These are phyloP conservation scores for Metschnikowia arizonensis DNA, from an alignment of 805 yeast genomes.

Conservation along the genomic window DNA sequence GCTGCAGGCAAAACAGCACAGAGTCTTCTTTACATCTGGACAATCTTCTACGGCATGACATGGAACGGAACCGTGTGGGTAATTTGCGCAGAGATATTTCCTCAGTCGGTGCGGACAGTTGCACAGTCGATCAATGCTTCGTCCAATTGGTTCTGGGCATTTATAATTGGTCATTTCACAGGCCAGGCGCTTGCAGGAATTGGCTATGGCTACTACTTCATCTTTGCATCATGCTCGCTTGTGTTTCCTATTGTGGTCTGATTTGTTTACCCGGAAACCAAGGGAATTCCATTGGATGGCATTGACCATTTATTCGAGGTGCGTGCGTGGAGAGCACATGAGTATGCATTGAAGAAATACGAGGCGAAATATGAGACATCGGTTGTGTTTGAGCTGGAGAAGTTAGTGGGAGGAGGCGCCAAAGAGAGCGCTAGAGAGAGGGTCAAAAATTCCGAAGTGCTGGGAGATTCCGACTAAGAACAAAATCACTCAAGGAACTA, in stretches of 20 bases:
- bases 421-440: slow-evolving; percentile 1
- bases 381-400: background rate
- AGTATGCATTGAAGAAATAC: slow-evolving; percentile 24
- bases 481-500: no score
- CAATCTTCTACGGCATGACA: slow-evolving; percentile 39
- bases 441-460: background rate
- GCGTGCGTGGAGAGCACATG: slow-evolving; percentile 31
- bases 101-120: slow-evolving; percentile 40
- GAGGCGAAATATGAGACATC: slow-evolving; percentile 17
- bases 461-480: background rate
- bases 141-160: slow-evolving; percentile 49
- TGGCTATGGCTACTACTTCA: slow-evolving; percentile 43
- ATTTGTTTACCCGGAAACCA: slow-evolving; percentile 38
- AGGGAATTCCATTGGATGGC: slow-evolving; percentile 33
- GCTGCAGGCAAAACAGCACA: slow-evolving; percentile 42
- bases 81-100: slow-evolving; percentile 44
- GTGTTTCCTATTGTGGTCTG: slow-evolving; percentile 28
- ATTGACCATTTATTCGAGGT: slow-evolving; percentile 32
- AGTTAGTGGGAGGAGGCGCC: slow-evolving; percentile 2
- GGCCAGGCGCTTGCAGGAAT: slow-evolving; percentile 42
- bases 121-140: slow-evolving; percentile 43
- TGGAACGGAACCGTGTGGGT: slow-evolving; percentile 50
- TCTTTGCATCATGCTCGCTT: slow-evolving; percentile 33
- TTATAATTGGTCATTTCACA: slow-evolving; percentile 45
- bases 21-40: slow-evolving; percentile 46